Percentiles rank a stretch among this genome's conserved stretches.
phyloP scores from a whole-genome alignment of 225 moss, liverwort and hornwort genomes.

The Pleurozium schreberi region DNA sequence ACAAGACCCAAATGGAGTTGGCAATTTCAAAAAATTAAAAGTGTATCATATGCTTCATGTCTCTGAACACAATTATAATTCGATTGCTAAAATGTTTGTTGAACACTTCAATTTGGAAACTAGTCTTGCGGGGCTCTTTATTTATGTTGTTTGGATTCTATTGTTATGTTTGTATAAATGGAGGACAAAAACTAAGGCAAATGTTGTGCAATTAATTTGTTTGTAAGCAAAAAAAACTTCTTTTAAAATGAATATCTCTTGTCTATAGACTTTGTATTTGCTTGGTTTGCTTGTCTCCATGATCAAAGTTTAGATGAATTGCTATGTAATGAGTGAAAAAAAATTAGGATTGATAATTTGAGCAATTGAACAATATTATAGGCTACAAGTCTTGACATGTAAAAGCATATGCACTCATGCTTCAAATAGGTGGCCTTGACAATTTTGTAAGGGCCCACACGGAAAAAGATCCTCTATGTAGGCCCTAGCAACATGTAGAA shows the following conservation, averaged over 20 bases:
- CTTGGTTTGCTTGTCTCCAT: not conserved
- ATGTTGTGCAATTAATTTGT: not conserved
- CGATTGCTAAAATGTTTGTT: not conserved
- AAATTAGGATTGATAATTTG: not conserved
- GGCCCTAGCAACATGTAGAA: not conserved
- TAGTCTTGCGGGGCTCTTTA: fast-evolving
- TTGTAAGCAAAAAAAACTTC: not conserved
- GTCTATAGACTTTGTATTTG: not conserved
- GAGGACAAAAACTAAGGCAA: not conserved
- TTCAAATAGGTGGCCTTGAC: not conserved
- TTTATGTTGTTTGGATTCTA: fast-evolving
- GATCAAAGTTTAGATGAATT: not conserved
- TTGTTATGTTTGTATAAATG: not conserved
- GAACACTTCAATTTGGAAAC: not conserved
- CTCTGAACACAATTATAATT: not conserved
- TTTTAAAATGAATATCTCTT: not conserved
- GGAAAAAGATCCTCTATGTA: too few species aligned
- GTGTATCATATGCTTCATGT: not conserved
- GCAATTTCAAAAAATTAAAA: not conserved
- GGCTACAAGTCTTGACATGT: not conserved
- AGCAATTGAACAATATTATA: not conserved
- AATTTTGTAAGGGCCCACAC: fast-evolving
- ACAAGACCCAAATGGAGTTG: not conserved
- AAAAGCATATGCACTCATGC: not conserved
- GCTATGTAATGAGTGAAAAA: not conserved